Evolutionary conservation across 208 protist genomes (phyloP), one percentile per base, ranked within the genome.

Genomic region (Trypanosoma theileri): DNA sequence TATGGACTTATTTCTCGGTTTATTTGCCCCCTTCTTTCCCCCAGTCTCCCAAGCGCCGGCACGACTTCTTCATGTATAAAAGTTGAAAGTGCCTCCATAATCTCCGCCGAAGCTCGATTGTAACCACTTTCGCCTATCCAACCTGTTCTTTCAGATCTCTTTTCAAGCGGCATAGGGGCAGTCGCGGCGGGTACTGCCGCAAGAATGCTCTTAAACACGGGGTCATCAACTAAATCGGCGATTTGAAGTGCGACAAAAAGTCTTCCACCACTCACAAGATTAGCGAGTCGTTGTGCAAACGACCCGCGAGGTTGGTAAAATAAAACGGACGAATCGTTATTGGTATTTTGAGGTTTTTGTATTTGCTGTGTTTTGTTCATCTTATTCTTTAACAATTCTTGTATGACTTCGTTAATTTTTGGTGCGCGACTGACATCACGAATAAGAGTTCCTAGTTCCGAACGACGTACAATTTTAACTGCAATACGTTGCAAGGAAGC

Each of bases 371-470:
- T 42, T 12, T 58, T 46, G 3, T 69, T 54, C 19, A 46, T 19
- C 11, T 64, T 68, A n/a, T 24, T 68, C 31, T 58, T 63, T 14
- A 76, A 66, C 28, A 91, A 44, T 28, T 77, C 69, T 21, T 67
- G 56, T 50, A 92, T 48, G 44, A 80, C 82, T 13, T 67, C 77
- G 14, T 54, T 71, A 24, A 87, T 81, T 28, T 88, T 53, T 14
- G 78, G 76, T 48, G 82, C 85, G 28, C 89, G 86, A 16, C 80
- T 81, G 13, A 88, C 69, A 61, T 95, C 89, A 10, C 82, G 84
- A 59, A 95, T 59, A 17, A 68, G 78, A 48, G 81, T 77, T 16
- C 89, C 89, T 3, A 90, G 17, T 45, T 88, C 82, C 1, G 84
- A 86, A 51, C 80, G 79, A 13, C 89, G 81, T 21, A 63, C 53